These are phyloP conservation scores for Cucurbita moschata DNA, from an alignment of 306 rosid species.

Conservation along the genomic window DNA sequence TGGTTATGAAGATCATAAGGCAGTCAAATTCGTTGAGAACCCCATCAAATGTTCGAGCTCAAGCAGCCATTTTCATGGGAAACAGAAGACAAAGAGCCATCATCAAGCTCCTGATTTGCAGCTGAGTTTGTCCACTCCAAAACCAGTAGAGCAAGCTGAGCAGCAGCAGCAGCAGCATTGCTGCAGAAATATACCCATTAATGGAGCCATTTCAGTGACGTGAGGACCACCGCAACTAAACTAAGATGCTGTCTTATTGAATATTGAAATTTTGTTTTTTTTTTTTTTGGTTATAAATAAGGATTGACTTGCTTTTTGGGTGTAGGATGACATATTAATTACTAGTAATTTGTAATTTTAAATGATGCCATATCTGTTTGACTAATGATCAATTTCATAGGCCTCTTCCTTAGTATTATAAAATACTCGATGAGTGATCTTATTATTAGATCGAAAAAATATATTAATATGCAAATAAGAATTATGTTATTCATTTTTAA, in stretches of 20 bases:
- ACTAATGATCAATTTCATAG: too few species aligned
- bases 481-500: too few species aligned
- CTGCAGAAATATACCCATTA: not conserved
- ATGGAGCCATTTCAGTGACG: not conserved
- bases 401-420: not conserved
- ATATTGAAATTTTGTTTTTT: not conserved
- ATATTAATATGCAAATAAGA: too few species aligned
- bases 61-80: not conserved
- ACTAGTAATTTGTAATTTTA: not conserved
- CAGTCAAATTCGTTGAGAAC: not conserved
- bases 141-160: not conserved
- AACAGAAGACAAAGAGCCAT: not conserved
- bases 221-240: not conserved
- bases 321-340: not conserved
- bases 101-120: not conserved
- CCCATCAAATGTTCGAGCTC: not conserved
- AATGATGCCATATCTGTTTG: too few species aligned
- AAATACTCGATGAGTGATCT: too few species aligned
- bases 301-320: not conserved
- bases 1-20: not conserved
- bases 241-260: not conserved
- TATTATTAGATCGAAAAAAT: too few species aligned
- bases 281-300: not conserved
- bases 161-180: too few species aligned
- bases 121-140: conserved; percentile 4